Base-by-base conservation (phyloP, 139 green algal species). In the Deuterostichococcus epilithicus region DNA sequence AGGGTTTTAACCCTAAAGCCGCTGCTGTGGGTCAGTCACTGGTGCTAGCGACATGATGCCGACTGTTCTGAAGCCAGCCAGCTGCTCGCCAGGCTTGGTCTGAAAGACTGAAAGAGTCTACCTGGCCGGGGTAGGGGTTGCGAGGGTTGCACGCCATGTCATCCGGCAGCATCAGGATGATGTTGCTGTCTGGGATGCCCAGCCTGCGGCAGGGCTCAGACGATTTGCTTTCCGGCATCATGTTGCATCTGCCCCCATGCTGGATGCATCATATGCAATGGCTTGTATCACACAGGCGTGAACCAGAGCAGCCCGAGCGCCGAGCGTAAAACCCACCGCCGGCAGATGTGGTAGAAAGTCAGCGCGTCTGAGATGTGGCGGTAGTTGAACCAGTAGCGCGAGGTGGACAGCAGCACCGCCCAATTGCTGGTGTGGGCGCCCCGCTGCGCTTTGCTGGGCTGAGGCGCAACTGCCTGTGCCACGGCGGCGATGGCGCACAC, bases 91-190 rank as follows among this genome's bases (percentile, higher is more conserved):
- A n/a, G n/a, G n/a, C n/a, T n/a, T n/a, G n/a, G n/a, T n/a, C n/a
- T n/a, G n/a, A n/a, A n/a, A n/a, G n/a, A 76, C 60, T 20, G n/a
- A n/a, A 36, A 42, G 70, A 23, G 65, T 67, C 20, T 8, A 85
- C 73, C 42, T 72, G 72, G 38, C 81, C 88, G 0, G 93, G 87
- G 32, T 87, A 86, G 0, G 85, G 42, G 70, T 98, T 98, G 18
- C 94, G 84, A 0, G 93, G 73, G 74, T 95, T 94, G 89, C 95
- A 98, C 3, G 95, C 91, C 37, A 94, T 80, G 72, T 96, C 88
- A 67, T 98, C 94, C 22, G 91, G 89, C 3, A 97, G 77, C 93
- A 99, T 98, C 22, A 99, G 79, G 23, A 99, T 89, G 78, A 99
- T 98, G 78, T 93, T 87, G 80, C 81, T 88, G 76, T 99, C 95